Percentiles rank a stretch among this genome's conserved stretches.
Conservation (phyloP, 257 asterid genomes). For the Solanum dulcamara region DNA sequence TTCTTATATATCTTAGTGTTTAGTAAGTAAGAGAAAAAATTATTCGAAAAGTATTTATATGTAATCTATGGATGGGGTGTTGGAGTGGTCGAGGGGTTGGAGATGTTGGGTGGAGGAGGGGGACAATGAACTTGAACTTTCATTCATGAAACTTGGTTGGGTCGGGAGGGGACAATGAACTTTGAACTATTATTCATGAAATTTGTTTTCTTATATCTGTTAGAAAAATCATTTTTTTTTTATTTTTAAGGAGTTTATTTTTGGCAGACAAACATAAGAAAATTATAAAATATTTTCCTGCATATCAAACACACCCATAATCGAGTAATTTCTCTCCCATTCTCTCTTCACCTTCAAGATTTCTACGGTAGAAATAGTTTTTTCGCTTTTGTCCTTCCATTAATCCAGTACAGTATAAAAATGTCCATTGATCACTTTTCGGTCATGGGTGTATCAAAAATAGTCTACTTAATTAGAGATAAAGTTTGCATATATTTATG, state of each 20-base stretch:
- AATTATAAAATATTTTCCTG: background rate
- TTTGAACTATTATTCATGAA: background rate
- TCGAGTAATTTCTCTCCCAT: background rate
- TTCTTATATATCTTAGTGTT: background rate
- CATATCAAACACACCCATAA: background rate
- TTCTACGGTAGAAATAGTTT: background rate
- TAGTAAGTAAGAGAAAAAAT: background rate
- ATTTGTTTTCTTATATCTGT: background rate
- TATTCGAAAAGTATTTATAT: background rate
- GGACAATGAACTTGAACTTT: background rate
- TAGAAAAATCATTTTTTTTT: background rate
- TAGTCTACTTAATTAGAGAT: too few relatives aligned
- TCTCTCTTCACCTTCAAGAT: background rate
- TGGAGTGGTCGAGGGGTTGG: background rate
- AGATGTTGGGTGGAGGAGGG: background rate
- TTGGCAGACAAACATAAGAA: background rate
- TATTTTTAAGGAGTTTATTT: background rate
- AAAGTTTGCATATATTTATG: too few relatives aligned
- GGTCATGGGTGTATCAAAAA: background rate
- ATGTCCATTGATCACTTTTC: background rate
- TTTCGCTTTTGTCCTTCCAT: background rate
- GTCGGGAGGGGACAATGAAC: background rate
- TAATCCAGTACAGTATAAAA: background rate
- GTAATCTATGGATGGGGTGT: background rate
- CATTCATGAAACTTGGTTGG: background rate